A percentile compares a stretch with the other conserved stretches of the same genome.
These are phyloP conservation scores for Nannizziopsis barbatae DNA, from an alignment of 2,329 filamentous ascomycete genomes.

Conservation along the genomic window DNA sequence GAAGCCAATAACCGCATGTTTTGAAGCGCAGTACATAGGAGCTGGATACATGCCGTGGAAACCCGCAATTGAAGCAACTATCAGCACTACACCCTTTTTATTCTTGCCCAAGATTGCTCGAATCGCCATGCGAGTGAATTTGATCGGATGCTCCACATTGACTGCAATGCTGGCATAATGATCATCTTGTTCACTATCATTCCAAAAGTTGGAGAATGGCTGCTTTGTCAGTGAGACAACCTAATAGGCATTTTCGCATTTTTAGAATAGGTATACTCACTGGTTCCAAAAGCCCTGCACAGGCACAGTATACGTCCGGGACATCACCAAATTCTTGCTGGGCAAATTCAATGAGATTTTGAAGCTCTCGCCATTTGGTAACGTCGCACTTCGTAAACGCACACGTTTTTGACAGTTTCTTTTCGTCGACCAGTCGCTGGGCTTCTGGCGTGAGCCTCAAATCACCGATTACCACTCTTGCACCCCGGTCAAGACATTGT, in stretches of 20 bases:
- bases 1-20: constrained; percentile 33
- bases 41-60: constrained; percentile 18
- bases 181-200: constrained; percentile 26
- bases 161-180: constrained; percentile 25
- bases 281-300: constrained; percentile 33
- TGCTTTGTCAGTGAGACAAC: neutral
- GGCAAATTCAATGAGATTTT: constrained; percentile 20
- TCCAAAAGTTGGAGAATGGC: constrained; percentile 27
- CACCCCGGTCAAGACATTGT: constrained; percentile 15
- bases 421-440: constrained; percentile 18
- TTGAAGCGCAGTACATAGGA: constrained; percentile 29
- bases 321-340: constrained; percentile 23
- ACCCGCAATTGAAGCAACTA: constrained; percentile 27
- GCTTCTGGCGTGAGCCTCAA: constrained; percentile 25
- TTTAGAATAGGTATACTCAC: constrained; percentile 15
- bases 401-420: constrained; percentile 12
- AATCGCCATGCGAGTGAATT: constrained; percentile 32
- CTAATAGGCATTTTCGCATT: too few species aligned
- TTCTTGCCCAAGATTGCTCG: constrained; percentile 15
- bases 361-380: constrained; percentile 23
- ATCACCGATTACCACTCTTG: constrained; percentile 27
- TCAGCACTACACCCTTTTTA: constrained; percentile 29
- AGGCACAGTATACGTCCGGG: constrained; percentile 30
- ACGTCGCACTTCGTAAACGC: constrained; percentile 27
- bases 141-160: constrained; percentile 30